A percentile compares a stretch with the other conserved stretches of the same genome.
Evolutionary conservation across 306 rosid species (phyloP).

Genomic region (Castanea mollissima): DNA sequence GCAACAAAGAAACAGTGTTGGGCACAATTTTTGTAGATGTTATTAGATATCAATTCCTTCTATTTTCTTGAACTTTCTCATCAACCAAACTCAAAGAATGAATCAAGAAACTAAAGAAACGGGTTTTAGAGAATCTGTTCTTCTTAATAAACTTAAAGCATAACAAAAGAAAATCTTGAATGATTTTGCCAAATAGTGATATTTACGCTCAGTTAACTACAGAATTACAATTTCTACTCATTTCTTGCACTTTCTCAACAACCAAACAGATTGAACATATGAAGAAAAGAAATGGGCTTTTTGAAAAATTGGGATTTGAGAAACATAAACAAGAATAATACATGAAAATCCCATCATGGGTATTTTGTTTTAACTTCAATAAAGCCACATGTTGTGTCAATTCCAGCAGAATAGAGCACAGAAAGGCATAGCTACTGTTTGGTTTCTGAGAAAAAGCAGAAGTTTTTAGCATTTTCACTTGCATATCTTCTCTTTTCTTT

Average conservation of each 20-base stretch:
- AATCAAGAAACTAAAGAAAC: background rate
- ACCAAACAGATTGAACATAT: background rate
- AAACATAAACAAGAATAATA: background rate
- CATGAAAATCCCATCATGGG: background rate
- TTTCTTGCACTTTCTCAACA: constrained; percentile 6
- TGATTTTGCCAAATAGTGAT: background rate
- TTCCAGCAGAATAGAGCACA: background rate
- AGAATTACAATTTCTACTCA: background rate
- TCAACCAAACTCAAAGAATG: background rate
- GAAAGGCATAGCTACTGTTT: background rate
- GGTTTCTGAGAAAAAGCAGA: background rate
- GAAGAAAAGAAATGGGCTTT: background rate
- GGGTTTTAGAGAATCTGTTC: background rate
- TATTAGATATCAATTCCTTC: background rate
- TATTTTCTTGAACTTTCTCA: background rate
- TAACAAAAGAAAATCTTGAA: background rate
- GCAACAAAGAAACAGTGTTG: background rate
- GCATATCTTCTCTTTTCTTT: too few relatives aligned
- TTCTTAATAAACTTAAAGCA: background rate
- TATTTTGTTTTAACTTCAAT: background rate
- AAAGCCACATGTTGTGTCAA: background rate
- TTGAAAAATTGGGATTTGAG: background rate
- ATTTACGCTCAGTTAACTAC: background rate
- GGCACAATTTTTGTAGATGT: background rate
- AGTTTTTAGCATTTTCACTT: too few relatives aligned